These are phyloP conservation scores for Rhodosporidiobolus odoratus DNA, from an alignment of 768 basidiomycete species.

Conservation along the genomic window DNA sequence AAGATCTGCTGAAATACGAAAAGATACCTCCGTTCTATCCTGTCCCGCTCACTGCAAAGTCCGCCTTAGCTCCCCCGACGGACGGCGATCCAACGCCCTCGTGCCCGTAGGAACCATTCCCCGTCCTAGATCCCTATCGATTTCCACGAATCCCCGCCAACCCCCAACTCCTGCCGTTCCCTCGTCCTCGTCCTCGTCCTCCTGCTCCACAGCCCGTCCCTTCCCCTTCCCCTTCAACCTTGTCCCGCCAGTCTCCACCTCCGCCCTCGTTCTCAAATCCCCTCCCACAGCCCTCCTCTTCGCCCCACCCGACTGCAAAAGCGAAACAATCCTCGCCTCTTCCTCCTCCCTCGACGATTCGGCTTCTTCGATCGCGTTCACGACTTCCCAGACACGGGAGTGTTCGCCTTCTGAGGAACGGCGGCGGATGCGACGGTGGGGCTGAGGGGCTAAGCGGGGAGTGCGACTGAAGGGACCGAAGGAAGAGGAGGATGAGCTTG, in stretches of 20 bases:
- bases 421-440: neutral
- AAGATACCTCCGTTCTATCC: no score
- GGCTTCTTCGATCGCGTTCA: conserved; percentile 32
- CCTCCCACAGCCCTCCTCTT: conserved; percentile 1
- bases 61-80: no score
- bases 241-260: neutral
- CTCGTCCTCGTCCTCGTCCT: no score
- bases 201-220: neutral
- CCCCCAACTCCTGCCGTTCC: no score
- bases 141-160: no score
- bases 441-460: neutral
- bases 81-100: no score
- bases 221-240: neutral
- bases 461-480: neutral
- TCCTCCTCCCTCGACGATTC: conserved; percentile 33
- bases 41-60: no score
- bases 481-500: neutral
- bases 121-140: no score
- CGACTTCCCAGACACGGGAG: conserved; percentile 19
- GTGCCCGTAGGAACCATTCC: no score
- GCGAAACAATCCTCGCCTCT: conserved; percentile 26
- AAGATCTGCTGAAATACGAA: no score
- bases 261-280: neutral
- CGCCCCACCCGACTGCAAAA: conserved; percentile 12
- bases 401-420: conserved; percentile 3